These are phyloP conservation scores for Pouteria campechiana DNA, from an alignment of 179 eudicot species.

Conservation along the genomic window DNA sequence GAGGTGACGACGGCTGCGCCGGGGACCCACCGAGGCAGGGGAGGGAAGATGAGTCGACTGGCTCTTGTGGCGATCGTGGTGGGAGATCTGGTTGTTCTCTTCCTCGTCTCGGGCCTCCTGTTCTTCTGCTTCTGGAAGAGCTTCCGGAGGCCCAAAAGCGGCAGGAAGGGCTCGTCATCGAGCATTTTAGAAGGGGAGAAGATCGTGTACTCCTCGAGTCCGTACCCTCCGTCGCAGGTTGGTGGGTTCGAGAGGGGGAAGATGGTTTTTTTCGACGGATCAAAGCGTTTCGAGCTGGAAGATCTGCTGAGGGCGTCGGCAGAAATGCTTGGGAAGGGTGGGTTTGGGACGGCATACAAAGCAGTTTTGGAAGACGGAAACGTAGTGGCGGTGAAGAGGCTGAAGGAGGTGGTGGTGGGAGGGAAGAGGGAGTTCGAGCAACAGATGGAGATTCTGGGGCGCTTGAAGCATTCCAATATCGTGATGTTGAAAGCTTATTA, in stretches of 20 bases:
- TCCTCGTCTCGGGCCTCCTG: slow-evolving; percentile 22
- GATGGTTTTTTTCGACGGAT: slow-evolving; percentile 83
- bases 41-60: slow-evolving; percentile 23
- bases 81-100: slow-evolving; percentile 52
- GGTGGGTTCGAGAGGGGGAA: slow-evolving; percentile 30
- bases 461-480: slow-evolving; percentile 49
- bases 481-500: slow-evolving; percentile 70
- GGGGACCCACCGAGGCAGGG: slow-evolving; percentile 3
- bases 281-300: slow-evolving; percentile 73
- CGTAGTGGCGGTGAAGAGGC: slow-evolving; percentile 77
- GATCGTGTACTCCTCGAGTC: slow-evolving; percentile 64
- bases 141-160: slow-evolving; percentile 3
- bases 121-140: slow-evolving; percentile 64
- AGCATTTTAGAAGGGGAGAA: slow-evolving; percentile 45
- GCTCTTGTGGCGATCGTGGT: slow-evolving; percentile 42
- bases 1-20: slow-evolving; percentile 10
- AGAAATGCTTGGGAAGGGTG: slow-evolving; percentile 87
- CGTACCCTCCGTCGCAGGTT: slow-evolving; percentile 26
- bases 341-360: slow-evolving; percentile 77
- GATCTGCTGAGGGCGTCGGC: slow-evolving; percentile 89
- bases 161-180: slow-evolving; percentile 2
- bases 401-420: slow-evolving; percentile 39
- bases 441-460: slow-evolving; percentile 75
- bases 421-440: slow-evolving; percentile 74
- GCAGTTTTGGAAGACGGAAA: slow-evolving; percentile 80